phyloP scores from a whole-genome alignment of 2,329 filamentous ascomycete genomes.

The Thielaviopsis ethacetica region DNA sequence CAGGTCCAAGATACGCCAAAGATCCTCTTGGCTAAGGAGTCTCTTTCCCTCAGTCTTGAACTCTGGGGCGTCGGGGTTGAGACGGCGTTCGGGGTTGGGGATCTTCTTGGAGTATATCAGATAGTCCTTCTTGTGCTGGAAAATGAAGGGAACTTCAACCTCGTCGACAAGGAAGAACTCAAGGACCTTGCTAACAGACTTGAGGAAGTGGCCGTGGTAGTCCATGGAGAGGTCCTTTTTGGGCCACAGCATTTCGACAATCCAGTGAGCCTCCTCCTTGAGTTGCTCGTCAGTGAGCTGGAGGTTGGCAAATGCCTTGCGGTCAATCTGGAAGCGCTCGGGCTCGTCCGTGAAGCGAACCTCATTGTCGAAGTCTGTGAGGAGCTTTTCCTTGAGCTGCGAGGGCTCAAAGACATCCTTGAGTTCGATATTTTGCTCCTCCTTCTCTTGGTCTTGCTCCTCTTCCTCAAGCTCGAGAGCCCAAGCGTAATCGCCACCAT shows the following conservation, averaged over 20 bases:
- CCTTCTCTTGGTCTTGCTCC: slow-evolving; percentile 60
- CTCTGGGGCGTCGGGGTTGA: slow-evolving; percentile 55
- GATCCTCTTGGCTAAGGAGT: slow-evolving; percentile 75
- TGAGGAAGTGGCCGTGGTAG: slow-evolving; percentile 67
- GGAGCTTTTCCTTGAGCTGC: slow-evolving; percentile 79
- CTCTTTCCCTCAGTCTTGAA: slow-evolving; percentile 69
- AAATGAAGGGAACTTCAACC: slow-evolving; percentile 92
- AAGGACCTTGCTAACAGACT: slow-evolving; percentile 77
- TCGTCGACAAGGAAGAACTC: slow-evolving; percentile 92
- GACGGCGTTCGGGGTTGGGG: slow-evolving; percentile 38
- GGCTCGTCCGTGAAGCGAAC: slow-evolving; percentile 83
- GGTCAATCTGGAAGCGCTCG: slow-evolving; percentile 83
- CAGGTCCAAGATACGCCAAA: slow-evolving; percentile 89
- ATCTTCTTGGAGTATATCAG: slow-evolving; percentile 74
- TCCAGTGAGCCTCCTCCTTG: slow-evolving; percentile 82
- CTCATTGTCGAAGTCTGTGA: slow-evolving; percentile 87
- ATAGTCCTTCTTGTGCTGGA: slow-evolving; percentile 96
- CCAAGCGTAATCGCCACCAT: slow-evolving; percentile 92
- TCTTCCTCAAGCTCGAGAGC: slow-evolving; percentile 79
- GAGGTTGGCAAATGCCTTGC: slow-evolving; percentile 72
- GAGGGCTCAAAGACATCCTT: slow-evolving; percentile 98
- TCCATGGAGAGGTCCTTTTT: slow-evolving; percentile 63
- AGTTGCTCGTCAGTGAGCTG: slow-evolving; percentile 71
- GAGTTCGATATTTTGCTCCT: slow-evolving; percentile 74
- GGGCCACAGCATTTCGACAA: slow-evolving; percentile 74